A percentile compares a stretch with the other conserved stretches of the same genome.
Conservation (phyloP, 768 basidiomycete genomes). For the Tephrocybe sp. region DNA sequence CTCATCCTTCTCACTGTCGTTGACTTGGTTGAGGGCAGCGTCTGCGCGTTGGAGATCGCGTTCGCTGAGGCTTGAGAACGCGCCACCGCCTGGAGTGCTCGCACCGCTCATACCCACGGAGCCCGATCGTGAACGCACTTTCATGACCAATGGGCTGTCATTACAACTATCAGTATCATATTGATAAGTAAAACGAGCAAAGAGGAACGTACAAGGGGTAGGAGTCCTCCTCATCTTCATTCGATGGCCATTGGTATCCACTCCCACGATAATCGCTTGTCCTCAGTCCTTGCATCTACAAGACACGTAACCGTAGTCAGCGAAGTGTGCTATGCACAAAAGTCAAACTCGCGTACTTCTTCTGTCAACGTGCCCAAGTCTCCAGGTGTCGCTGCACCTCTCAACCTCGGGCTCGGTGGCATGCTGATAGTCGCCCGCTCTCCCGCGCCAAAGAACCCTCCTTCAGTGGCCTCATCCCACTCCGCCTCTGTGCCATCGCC, state of each 20-base stretch:
- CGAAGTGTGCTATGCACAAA: neutral
- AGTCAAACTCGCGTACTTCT: conserved; percentile 48
- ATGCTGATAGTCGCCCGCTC: conserved; percentile 74
- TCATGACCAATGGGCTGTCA: conserved; percentile 82
- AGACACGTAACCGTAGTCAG: neutral
- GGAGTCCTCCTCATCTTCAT: conserved; percentile 86
- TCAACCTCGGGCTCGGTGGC: conserved; percentile 85
- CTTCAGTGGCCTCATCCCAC: conserved; percentile 31
- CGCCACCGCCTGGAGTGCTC: conserved; percentile 87
- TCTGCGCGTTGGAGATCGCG: conserved; percentile 86
- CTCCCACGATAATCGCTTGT: conserved; percentile 90
- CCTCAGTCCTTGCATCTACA: conserved; percentile 78
- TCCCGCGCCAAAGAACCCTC: conserved; percentile 41
- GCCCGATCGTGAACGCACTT: conserved; percentile 79
- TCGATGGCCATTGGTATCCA: conserved; percentile 62
- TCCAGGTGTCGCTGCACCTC: conserved; percentile 88
- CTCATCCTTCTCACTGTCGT: neutral
- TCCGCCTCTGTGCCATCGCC: conserved; percentile 37
- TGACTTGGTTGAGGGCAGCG: conserved; percentile 71
- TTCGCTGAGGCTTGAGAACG: conserved; percentile 81
- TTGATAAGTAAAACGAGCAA: conserved; percentile 9
- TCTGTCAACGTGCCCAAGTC: conserved; percentile 90
- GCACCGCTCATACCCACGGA: conserved; percentile 68
- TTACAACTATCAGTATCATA: conserved; percentile 6
- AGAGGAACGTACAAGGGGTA: conserved; percentile 76